Base-by-base conservation (phyloP, 495 filamentous ascomycete species). In the Aspergillus ellipticus region DNA sequence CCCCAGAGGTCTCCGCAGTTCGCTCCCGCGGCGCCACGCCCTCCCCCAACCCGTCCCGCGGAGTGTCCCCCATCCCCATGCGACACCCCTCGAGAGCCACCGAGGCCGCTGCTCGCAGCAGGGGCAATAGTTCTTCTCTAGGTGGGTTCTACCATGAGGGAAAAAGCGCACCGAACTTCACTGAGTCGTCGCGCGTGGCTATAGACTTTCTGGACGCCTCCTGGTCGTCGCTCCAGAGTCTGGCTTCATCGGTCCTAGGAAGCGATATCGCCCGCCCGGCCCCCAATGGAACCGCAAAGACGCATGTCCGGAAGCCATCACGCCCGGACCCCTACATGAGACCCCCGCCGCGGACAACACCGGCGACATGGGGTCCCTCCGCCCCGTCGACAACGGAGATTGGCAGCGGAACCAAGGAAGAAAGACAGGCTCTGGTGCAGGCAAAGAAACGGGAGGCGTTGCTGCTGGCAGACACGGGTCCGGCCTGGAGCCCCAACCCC, bases 371-470 rank as follows among this genome's bases (percentile, higher is more conserved):
- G 84, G 84, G 84, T 13, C 84, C 84, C 4, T 70, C 75, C 5
- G 70, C 55, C 20, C 69, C 67, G 7, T 57, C 69, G 17, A 71
- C 70, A 17, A 63, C 69, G 33, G 71, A 75, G 52, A 67, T 84
- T 46, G 83, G 81, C 22, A 64, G 61, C 9, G 84, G 83, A 15
- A 79, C 81, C 24, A 70, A 76, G 58, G 84, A 85, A 63, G 79
- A 83, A 49, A 65, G 82, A 46, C 75, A 79, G 46, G 78, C 77
- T 21, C 55, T 84, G 51, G 72, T 86, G 16, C 79, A 85, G 56
- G 84, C 82, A 19, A 81, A 82, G 72, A 87, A 85, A 66, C 70
- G 83, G 55, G 80, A 85, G 58, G 78, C 79, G n/a, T 62, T 87
- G 42, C 64, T 87, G 15, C 66, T 77, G 39, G 78, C 82, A 35